Base-by-base conservation (phyloP, 495 filamentous ascomycete genomes). In the Tricharina praecox region DNA sequence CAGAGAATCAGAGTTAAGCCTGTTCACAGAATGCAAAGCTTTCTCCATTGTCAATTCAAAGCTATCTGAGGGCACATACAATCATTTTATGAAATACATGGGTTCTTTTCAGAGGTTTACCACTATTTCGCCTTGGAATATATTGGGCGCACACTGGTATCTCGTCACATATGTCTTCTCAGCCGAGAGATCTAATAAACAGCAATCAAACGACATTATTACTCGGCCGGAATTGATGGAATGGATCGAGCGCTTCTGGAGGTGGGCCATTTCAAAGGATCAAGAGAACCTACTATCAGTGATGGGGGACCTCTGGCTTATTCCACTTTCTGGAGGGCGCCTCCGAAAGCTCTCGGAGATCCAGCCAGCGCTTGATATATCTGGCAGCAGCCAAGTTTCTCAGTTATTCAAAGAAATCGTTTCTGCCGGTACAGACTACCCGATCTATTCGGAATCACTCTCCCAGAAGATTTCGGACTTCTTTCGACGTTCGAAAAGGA, bases 221-320 rank as follows among this genome's bases (percentile, higher is more conserved):
- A 20, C 24, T 26, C 41, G 34, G 35, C 34, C 54, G 4, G 16
- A 41, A 7, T 42, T 54, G 20, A 33, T 24, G 1, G 19, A 20
- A 3, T 54, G 58, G 15, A 15, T 59, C 8, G 48, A 54, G 16
- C 26, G 3, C 1, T 59, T 59, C 30, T 59, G 56, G 56, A 21
- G 43, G 24, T 59, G 56, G 56, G 39, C 28, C 2, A 20, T 33
- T 16, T 8, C 43, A 33, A 10, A n/a, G 8, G 26, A 32, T 21
- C 2, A 13, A 28, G 16, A 15, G 1, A 19, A 21, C 1, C 4
- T 10, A 24, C 38, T 45, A 3, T 52, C 45, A 8, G n/a, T 33
- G 7, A 34, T 59, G 19, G 30, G 48, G 18, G 46, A 30, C n/a
- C 23, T 66, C 18, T 66, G 63, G 63, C 49, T 66, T 7, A 37